phyloP scores from a whole-genome alignment of 768 basidiomycete species.

The Lanmaoa rubissima region DNA sequence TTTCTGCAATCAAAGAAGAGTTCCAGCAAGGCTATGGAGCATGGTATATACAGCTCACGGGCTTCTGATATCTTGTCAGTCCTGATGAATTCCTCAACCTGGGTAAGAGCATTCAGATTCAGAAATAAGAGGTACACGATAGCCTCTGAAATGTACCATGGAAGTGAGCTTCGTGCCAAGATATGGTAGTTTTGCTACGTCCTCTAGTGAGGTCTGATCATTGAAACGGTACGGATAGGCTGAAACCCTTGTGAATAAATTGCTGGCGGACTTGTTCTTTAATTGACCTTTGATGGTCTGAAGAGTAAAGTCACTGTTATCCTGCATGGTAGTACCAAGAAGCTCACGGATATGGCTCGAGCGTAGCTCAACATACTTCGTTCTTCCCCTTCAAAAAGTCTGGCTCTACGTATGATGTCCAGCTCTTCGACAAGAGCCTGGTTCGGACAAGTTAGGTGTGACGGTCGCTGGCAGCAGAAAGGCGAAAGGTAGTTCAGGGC shows the following conservation, averaged over 20 bases:
- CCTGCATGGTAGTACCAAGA: not conserved
- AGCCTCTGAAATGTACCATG: conserved; percentile 38
- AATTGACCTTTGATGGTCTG: conserved; percentile 49
- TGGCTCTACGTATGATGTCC: conserved; percentile 51
- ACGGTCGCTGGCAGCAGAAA: conserved; percentile 61
- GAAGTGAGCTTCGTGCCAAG: conserved; percentile 50
- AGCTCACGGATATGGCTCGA: conserved; percentile 64
- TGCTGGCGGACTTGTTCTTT: not conserved
- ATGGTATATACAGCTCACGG: conserved; percentile 32
- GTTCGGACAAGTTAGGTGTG: conserved; percentile 68
- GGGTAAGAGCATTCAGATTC: not conserved
- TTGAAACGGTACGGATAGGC: conserved; percentile 50
- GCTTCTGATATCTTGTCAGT: conserved; percentile 59
- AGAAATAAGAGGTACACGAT: not conserved
- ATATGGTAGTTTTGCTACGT: conserved; percentile 44
- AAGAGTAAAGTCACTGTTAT: not conserved
- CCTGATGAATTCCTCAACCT: conserved; percentile 65
- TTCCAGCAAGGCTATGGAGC: not conserved
- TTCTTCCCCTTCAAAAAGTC: conserved; percentile 66
- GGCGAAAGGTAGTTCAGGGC: conserved; percentile 32
- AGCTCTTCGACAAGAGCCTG: conserved; percentile 60
- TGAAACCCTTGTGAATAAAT: conserved; percentile 17
- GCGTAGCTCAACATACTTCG: conserved; percentile 71
- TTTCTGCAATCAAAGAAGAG: conserved; percentile 37
- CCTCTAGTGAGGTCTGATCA: conserved; percentile 34